Evolutionary conservation across 164 flowering plant genomes (phyloP).

Genomic region (Echeveria elegans): DNA sequence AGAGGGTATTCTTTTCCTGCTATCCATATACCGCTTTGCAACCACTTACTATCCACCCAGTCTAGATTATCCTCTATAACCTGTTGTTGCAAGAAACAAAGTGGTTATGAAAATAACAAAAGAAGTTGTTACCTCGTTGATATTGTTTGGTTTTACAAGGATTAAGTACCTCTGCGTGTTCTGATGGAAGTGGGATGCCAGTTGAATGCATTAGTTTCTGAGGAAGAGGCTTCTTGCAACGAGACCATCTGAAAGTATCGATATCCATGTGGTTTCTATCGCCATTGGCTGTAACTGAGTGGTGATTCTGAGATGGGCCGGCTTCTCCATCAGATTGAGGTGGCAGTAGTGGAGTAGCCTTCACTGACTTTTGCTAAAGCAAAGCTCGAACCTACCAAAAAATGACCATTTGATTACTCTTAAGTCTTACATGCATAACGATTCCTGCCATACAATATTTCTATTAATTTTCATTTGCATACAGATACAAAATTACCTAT

Average conservation of each 20-base stretch:
- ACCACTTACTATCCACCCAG: slow-evolving; percentile 96
- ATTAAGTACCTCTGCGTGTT: slow-evolving; percentile 67
- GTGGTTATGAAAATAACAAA: not conserved
- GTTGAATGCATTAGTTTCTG: slow-evolving; percentile 66
- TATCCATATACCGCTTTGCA: slow-evolving; percentile 85
- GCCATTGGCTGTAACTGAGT: slow-evolving; percentile 36
- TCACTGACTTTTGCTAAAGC: slow-evolving; percentile 64
- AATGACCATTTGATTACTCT: not conserved
- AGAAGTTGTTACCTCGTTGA: not conserved
- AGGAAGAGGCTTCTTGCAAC: slow-evolving; percentile 81
- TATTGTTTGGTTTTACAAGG: not conserved
- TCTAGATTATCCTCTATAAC: slow-evolving; percentile 82
- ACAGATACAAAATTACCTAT: slow-evolving; percentile 45
- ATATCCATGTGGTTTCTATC: slow-evolving; percentile 43
- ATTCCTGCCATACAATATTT: not conserved
- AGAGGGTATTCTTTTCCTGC: slow-evolving; percentile 73
- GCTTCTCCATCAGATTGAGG: slow-evolving; percentile 39
- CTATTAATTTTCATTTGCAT: not conserved
- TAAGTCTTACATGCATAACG: not conserved
- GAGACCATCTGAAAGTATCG: slow-evolving; percentile 87
- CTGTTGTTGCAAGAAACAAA: slow-evolving; percentile 28
- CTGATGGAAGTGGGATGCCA: slow-evolving; percentile 82
- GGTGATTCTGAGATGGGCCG: slow-evolving; percentile 48
- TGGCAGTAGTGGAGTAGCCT: slow-evolving; percentile 21
- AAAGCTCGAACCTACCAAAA: slow-evolving; percentile 77